A percentile compares a stretch with the other conserved stretches of the same genome.
phyloP scores from a whole-genome alignment of 495 filamentous ascomycete genomes.

The Platismatia glauca region DNA sequence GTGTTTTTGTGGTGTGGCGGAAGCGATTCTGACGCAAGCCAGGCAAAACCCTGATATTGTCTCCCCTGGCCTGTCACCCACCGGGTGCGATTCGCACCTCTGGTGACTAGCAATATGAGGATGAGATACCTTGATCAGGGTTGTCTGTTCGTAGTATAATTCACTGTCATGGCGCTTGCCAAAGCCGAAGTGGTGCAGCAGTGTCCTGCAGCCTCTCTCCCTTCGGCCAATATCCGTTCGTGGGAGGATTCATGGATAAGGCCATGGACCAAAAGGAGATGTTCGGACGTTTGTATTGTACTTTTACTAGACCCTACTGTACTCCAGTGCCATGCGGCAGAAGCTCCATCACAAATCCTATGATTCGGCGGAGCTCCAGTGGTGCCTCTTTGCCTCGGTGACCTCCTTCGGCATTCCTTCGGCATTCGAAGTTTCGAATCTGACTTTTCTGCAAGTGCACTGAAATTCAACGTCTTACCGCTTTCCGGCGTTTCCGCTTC shows the following conservation, averaged over 20 bases:
- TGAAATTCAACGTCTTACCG: too few relatives aligned
- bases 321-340: background rate
- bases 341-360: background rate
- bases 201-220: background rate
- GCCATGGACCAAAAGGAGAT: background rate
- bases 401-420: background rate
- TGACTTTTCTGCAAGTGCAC: too few relatives aligned
- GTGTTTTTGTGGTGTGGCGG: background rate
- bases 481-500: too few relatives aligned
- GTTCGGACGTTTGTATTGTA: background rate
- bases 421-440: background rate
- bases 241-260: background rate
- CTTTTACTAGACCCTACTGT: background rate
- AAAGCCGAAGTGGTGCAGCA: too few relatives aligned
- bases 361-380: too few relatives aligned
- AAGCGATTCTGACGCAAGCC: background rate
- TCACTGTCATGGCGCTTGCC: too few relatives aligned
- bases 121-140: too few relatives aligned
- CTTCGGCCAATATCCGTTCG: background rate
- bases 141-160: too few relatives aligned
- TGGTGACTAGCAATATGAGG: too few relatives aligned
- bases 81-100: too few relatives aligned
- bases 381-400: background rate
- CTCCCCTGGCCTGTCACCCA: too few relatives aligned
- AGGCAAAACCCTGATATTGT: too few relatives aligned